Evolutionary conservation across 257 asterid species (phyloP).

Genomic region (Paraleonurus japonicus): DNA sequence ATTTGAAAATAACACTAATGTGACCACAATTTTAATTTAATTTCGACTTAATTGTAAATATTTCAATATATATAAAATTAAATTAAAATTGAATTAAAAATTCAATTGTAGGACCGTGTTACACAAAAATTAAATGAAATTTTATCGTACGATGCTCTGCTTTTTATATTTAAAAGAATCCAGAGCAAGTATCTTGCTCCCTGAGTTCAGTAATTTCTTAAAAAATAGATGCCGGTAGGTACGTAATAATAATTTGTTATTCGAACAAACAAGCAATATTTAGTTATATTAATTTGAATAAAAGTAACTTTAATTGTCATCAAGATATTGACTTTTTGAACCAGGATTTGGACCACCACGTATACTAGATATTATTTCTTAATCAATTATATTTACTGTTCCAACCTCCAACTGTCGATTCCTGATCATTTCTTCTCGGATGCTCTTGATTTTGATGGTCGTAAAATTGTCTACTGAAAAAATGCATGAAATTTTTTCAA

Average conservation of each 20-base stretch:
- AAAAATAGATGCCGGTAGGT: constrained; percentile 29
- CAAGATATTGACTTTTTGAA: constrained; percentile 36
- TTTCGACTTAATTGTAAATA: no score
- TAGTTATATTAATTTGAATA: neutral
- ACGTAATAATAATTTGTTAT: constrained; percentile 12
- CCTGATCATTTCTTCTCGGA: constrained; percentile 11
- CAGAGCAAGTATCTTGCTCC: neutral
- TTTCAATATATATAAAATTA: no score
- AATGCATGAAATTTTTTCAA: neutral
- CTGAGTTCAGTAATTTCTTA: neutral
- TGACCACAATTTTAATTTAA: no score
- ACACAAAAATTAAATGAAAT: no score
- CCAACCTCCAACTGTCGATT: constrained; percentile 41
- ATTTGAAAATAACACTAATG: no score
- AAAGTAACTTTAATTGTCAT: constrained; percentile 10
- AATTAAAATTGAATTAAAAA: no score
- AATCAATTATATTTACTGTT: constrained; percentile 19
- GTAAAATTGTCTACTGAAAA: neutral
- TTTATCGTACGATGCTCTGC: neutral
- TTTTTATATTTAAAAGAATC: neutral
- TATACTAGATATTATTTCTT: neutral
- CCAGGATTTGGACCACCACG: constrained; percentile 31
- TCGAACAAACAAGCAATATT: neutral
- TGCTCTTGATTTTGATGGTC: constrained; percentile 28
- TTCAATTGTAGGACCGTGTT: no score